These are phyloP conservation scores for Leptographium flavum DNA, from an alignment of 2,329 filamentous ascomycete species.

Conservation along the genomic window DNA sequence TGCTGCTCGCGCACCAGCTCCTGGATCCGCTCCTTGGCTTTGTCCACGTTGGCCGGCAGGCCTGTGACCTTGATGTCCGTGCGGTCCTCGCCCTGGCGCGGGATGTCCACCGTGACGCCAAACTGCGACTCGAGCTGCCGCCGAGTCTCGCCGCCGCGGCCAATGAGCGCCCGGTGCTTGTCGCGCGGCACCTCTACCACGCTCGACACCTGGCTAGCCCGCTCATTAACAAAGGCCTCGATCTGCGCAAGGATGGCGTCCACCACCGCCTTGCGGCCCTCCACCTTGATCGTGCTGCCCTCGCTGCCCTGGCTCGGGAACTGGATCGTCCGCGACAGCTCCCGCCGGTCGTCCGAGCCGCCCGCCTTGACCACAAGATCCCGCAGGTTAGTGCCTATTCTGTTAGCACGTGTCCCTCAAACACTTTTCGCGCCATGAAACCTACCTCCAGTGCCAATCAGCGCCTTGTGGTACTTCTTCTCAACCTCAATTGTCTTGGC, in stretches of 20 bases:
- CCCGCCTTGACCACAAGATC: conserved; percentile 79
- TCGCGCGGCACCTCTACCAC: conserved; percentile 71
- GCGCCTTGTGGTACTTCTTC: conserved; percentile 76
- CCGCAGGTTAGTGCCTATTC: conserved; percentile 68
- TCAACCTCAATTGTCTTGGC: conserved; percentile 78
- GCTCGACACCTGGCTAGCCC: conserved; percentile 69
- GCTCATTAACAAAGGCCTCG: conserved; percentile 65
- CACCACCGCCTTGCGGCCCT: conserved; percentile 71
- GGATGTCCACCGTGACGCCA: conserved; percentile 76
- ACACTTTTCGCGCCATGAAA: too few relatives aligned
- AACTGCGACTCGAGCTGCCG: conserved; percentile 77
- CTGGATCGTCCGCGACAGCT: conserved; percentile 77
- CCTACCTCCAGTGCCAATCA: conserved; percentile 83
- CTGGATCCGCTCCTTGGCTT: conserved; percentile 75
- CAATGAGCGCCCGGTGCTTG: conserved; percentile 84
- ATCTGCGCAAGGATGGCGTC: conserved; percentile 80
- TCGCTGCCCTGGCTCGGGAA: conserved; percentile 83
- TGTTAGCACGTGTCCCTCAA: too few relatives aligned
- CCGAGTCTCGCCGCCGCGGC: conserved; percentile 77
- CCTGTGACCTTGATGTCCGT: conserved; percentile 81
- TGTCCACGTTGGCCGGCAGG: conserved; percentile 61
- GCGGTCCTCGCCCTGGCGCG: conserved; percentile 71
- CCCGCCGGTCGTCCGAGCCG: conserved; percentile 72
- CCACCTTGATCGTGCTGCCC: conserved; percentile 72
- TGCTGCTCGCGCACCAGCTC: conserved; percentile 72